Base-by-base conservation (phyloP, 768 basidiomycete genomes). In the Lanmaoa rubissima region DNA sequence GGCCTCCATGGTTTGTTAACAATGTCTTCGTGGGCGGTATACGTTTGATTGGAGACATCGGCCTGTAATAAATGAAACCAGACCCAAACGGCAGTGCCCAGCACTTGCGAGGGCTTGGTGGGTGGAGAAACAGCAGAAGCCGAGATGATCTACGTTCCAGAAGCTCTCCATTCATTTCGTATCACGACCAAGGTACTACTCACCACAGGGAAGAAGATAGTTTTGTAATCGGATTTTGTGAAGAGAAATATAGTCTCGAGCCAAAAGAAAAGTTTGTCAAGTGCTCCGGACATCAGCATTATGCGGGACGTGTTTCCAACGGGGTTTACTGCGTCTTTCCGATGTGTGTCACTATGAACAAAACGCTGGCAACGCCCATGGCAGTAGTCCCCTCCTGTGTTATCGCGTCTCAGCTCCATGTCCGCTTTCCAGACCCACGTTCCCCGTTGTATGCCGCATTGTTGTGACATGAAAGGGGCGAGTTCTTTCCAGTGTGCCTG, bases 1-100 rank as follows among this genome's bases (percentile, higher is more conserved):
- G 77, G 77, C 8, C 77, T 59, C 69, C 70, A 73, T 13, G 73
- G 67, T 54, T 70, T 72, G 59, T 75, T 76, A 3, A 58, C 39
- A 7, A 61, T 59, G 53, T 75, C 75, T 52, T 76, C 75, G 17
- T 66, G 48, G 0, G 55, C 51, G 3, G 55, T 60, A 8, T 63
- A 43, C 13, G 54, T 57, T 35, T 75, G 76, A 53, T 75, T 74
- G 12, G 75, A 72, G 38, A 73, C 61, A 34, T 68, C 65, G 55
- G 64, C 68, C 45, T 71, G 74, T 3, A 74, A 64, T 35, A 72
- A 63, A 59, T 73, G 70, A 5, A 73, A 43, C 69, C 71, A 71
- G 32, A 69, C 63, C 70, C 74, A 73, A 6, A 59, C 39, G 2
- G 64, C 34, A 13, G 59, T 38, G 31, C 19, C 16, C 10, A 60